Evolutionary conservation across 192 early-diverging fungal genomes (phyloP).

Genomic region (Oehlia diaphana): DNA sequence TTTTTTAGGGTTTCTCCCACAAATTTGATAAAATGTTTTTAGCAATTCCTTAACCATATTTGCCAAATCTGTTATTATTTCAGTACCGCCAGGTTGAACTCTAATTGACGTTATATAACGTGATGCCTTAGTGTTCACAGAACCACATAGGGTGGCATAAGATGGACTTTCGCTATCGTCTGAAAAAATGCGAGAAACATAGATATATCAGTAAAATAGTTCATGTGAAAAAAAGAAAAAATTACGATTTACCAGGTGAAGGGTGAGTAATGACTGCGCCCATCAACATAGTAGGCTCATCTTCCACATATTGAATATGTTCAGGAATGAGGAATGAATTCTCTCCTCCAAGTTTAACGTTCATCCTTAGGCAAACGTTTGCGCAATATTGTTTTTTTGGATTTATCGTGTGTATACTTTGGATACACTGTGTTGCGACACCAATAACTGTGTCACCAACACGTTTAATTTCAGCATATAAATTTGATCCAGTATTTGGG

Average conservation of each 20-base stretch:
- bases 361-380: conserved; percentile 82
- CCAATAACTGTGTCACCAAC: conserved; percentile 88
- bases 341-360: conserved; percentile 53
- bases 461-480: conserved; percentile 76
- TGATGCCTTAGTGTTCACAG: conserved; percentile 60
- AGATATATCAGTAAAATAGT: background rate
- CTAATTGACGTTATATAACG: conserved; percentile 64
- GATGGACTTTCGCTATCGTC: conserved; percentile 60
- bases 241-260: background rate
- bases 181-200: background rate
- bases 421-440: conserved; percentile 90
- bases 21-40: conserved; percentile 61
- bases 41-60: conserved; percentile 68
- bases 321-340: conserved; percentile 63
- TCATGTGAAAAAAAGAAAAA: background rate
- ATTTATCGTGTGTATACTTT: conserved; percentile 68
- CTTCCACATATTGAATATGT: conserved; percentile 67
- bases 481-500: conserved; percentile 48
- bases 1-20: conserved; percentile 69
- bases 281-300: conserved; percentile 74
- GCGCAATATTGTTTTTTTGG: conserved; percentile 87
- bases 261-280: conserved; percentile 92
- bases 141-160: conserved; percentile 73
- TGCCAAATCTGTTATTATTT: conserved; percentile 72
- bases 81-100: conserved; percentile 65